Conservation (phyloP, 202 grass and related monocot species). For the Bolboschoenoplectus hybrid region DNA sequence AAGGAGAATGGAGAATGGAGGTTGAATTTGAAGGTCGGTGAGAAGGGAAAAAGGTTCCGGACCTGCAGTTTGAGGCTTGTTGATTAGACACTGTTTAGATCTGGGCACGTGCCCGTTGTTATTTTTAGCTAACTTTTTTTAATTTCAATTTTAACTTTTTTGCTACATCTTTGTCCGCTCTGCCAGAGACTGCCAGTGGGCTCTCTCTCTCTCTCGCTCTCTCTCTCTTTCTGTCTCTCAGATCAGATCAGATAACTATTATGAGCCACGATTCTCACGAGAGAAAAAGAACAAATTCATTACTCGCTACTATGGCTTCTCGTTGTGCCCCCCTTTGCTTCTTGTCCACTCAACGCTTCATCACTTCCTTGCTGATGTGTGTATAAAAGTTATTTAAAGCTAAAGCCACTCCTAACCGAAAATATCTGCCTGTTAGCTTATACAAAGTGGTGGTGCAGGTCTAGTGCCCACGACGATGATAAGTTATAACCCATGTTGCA, state of each 20-base stretch:
- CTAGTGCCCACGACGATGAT: too few species aligned
- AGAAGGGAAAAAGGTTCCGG: background rate
- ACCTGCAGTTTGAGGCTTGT: background rate
- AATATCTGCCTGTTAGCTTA: background rate
- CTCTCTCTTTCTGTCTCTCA: background rate
- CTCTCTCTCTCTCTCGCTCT: background rate
- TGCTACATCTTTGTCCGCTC: background rate
- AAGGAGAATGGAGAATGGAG: background rate
- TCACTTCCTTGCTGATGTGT: background rate
- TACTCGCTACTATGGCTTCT: background rate
- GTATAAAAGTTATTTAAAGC: background rate
- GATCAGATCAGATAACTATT: background rate
- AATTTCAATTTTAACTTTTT: background rate
- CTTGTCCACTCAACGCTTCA: background rate
- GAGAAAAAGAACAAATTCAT: too few species aligned
- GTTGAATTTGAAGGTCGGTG: background rate
- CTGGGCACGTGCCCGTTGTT: slow-evolving; percentile 32
- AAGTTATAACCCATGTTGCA: too few species aligned
- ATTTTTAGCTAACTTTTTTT: slow-evolving; percentile 6
- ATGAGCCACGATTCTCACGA: background rate
- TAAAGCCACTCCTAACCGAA: background rate
- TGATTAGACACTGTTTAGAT: slow-evolving; percentile 27
- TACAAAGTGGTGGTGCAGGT: too few species aligned
- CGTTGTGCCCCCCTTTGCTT: background rate
- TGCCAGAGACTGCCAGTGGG: background rate